Conservation (phyloP, 164 flowering plant genomes). For the Kalanchoe fedtschenkoi region DNA sequence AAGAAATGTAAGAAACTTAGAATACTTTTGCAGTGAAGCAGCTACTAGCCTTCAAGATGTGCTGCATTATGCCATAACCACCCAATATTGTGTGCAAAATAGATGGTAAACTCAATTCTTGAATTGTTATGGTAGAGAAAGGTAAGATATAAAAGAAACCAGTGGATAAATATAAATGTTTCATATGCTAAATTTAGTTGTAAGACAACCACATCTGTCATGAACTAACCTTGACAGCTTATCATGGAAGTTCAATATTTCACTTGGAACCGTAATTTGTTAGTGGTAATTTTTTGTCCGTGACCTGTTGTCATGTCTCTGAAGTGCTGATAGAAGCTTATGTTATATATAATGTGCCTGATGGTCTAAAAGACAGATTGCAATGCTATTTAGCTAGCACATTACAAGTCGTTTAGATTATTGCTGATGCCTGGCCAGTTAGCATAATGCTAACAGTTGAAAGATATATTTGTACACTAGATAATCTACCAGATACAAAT, state of each 20-base stretch:
- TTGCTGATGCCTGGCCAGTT: background rate
- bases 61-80: too few species aligned
- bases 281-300: background rate
- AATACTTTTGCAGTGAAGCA: background rate
- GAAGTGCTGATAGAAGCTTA: background rate
- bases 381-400: background rate
- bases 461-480: background rate
- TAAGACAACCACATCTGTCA: background rate
- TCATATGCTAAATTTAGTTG: background rate
- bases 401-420: background rate
- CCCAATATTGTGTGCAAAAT: too few species aligned
- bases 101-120: too few species aligned
- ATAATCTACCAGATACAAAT: background rate
- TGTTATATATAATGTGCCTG: background rate
- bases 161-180: background rate
- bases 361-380: background rate
- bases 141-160: background rate
- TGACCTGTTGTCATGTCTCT: background rate
- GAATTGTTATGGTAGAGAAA: background rate
- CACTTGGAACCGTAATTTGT: background rate
- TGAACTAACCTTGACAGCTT: background rate
- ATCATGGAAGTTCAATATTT: background rate
- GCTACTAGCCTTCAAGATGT: background rate
- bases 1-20: constrained; percentile 6
- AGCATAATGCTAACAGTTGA: background rate